Evolutionary conservation across 768 basidiomycete species (phyloP).

Genomic region (Multifurca ochricompacta): DNA sequence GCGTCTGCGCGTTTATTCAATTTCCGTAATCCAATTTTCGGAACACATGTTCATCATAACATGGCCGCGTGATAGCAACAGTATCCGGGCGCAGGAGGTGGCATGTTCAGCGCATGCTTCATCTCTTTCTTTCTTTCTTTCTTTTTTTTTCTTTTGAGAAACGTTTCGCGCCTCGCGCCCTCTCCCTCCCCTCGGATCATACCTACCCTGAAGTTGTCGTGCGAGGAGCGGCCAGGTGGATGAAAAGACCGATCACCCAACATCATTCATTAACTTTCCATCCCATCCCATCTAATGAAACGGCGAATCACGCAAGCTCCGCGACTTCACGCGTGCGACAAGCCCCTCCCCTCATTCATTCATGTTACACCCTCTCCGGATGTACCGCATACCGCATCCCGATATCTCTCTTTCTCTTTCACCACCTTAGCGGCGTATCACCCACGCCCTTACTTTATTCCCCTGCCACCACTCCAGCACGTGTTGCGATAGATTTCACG

Average conservation of each 20-base stretch:
- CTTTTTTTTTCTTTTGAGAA: not conserved
- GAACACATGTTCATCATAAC: too few relatives aligned
- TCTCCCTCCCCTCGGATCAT: not conserved
- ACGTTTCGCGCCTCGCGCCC: not conserved
- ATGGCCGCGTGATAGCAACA: not conserved
- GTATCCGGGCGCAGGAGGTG: too few relatives aligned
- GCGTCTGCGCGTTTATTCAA: too few relatives aligned
- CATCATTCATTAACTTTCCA: not conserved
- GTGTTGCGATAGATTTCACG: not conserved
- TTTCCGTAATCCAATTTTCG: too few relatives aligned
- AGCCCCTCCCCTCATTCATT: not conserved
- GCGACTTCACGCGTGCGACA: not conserved
- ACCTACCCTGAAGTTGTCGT: not conserved
- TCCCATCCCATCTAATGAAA: too few relatives aligned
- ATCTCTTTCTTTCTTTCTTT: not conserved
- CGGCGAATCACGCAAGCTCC: not conserved
- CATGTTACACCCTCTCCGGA: too few relatives aligned
- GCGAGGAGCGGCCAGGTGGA: not conserved
- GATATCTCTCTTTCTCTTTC: not conserved
- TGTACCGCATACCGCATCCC: too few relatives aligned
- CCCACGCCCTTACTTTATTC: not conserved
- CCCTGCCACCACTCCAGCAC: conserved; percentile 15
- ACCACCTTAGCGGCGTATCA: not conserved
- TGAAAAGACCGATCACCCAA: not conserved
- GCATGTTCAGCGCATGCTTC: not conserved